Base-by-base conservation (phyloP, 371 early-diverging fungal genomes). In the Mortierella sp. region DNA sequence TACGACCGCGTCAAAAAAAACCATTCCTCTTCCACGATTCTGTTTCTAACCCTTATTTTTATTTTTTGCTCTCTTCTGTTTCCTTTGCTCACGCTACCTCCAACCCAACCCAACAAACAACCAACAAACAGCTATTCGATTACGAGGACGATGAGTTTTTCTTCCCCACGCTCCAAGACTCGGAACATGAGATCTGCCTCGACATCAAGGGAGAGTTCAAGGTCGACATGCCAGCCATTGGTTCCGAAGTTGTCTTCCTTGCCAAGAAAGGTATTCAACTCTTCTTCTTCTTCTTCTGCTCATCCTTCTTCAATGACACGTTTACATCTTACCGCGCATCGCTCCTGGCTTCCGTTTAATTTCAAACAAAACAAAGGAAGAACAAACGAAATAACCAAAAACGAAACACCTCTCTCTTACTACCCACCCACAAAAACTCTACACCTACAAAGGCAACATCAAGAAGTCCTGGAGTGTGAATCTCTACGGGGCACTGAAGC, bases 151-250 rank as follows among this genome's bases (percentile, higher is more conserved):
- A 44, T 24, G 27, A 41, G 12, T 68, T 74, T 29, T 43, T 1
- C 11, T 16, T 51, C 21, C 70, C 29, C 51, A 0, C 43, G 32
- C 5, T 0, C 16, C 60, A 29, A 32, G 29, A 3, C 2, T 24
- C 56, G 4, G 1, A n/a, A 56, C 43, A 46, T 0, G 38, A 68
- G 18, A 68, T 78, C 27, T 72, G 78, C 24, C 3, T 82, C 56
- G 24, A 7, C 7, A 73, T 82, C 43, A 21, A n/a, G 32, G 83
- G 83, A 24, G 55, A 65, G 12, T 41, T 75, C 58, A 75, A 78
- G 10, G 5, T 32, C 12, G 73, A 41, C 0, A 5, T 82, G n/a
- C 43, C 56, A 27, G 0, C 4, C 32, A 3, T 4, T 14, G 58
- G 38, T 46, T 43, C 78, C 46, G 35, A 29, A 21, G 29, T 82